phyloP scores from a whole-genome alignment of 176 grass and related monocot genomes.

The Melocanna baccifera region DNA sequence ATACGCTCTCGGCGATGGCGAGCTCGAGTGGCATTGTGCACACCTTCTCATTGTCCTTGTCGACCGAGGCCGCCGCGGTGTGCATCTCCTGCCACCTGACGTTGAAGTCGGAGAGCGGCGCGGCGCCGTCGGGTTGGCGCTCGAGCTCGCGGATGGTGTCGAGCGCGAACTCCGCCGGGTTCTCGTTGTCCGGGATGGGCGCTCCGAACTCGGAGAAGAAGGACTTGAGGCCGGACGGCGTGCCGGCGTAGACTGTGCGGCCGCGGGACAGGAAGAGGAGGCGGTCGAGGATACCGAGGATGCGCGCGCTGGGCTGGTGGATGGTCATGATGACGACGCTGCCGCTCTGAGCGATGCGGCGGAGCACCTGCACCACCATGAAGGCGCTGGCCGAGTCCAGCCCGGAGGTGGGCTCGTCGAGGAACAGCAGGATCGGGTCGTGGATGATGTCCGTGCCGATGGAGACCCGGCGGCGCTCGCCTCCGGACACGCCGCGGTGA shows the following conservation, averaged over 20 bases:
- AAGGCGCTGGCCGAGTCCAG: slow-evolving; percentile 78
- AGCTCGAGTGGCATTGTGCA: neutral
- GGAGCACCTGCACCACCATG: slow-evolving; percentile 92
- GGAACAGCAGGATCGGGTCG: slow-evolving; percentile 79
- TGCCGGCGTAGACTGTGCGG: slow-evolving; percentile 62
- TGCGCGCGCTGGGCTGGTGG: slow-evolving; percentile 81
- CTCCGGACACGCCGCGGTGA: slow-evolving; percentile 80
- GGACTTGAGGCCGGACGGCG: slow-evolving; percentile 32
- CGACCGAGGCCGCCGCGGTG: neutral
- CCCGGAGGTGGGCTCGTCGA: slow-evolving; percentile 87
- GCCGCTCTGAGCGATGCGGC: slow-evolving; percentile 66
- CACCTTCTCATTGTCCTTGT: neutral
- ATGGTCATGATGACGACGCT: slow-evolving; percentile 86
- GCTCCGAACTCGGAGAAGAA: slow-evolving; percentile 64
- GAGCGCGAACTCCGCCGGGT: slow-evolving; percentile 82
- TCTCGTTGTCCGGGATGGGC: slow-evolving; percentile 78
- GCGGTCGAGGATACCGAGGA: slow-evolving; percentile 61
- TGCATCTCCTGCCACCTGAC: neutral
- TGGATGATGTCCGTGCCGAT: slow-evolving; percentile 89
- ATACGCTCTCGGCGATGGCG: slow-evolving; percentile 40
- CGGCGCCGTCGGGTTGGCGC: slow-evolving; percentile 17
- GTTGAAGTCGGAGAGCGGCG: slow-evolving; percentile 47
- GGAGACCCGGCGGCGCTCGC: slow-evolving; percentile 66
- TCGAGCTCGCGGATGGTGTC: slow-evolving; percentile 72
- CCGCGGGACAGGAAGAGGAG: slow-evolving; percentile 65